Evolutionary conservation across 2,329 filamentous ascomycete genomes (phyloP).

Genomic region (Cordyceps farinosa): DNA sequence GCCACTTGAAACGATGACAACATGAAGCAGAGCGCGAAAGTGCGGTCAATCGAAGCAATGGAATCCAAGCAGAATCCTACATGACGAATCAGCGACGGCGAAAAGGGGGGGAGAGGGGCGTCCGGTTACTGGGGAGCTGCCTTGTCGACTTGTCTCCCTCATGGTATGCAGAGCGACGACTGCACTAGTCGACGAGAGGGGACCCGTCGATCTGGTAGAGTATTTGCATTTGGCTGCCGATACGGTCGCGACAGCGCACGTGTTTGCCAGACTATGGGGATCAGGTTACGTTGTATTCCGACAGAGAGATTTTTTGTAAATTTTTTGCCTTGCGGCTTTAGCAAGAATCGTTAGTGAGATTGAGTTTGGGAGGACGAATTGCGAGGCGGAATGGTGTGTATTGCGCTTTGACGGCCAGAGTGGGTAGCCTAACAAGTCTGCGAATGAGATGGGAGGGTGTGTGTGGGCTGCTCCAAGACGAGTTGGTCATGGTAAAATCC

Average conservation of each 20-base stretch:
- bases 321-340: background rate
- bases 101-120: background rate
- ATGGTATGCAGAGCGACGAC: background rate
- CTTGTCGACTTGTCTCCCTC: background rate
- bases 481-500: background rate
- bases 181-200: background rate
- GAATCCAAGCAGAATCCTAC: background rate
- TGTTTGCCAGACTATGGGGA: background rate
- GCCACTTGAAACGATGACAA: constrained; percentile 3
- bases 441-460: background rate
- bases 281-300: constrained; percentile 4
- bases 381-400: background rate
- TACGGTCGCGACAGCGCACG: background rate
- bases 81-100: background rate
- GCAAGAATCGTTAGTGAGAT: background rate
- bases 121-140: background rate
- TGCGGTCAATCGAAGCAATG: constrained; percentile 8
- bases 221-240: background rate
- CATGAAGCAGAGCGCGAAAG: constrained; percentile 12
- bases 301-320: background rate
- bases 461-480: background rate
- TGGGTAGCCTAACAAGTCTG: background rate
- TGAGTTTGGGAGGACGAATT: background rate
- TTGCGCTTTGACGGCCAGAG: constrained; percentile 4
- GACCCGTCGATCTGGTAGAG: background rate